A percentile compares a stretch with the other conserved stretches of the same genome.
Evolutionary conservation across 805 yeast species (phyloP).

Genomic region (Torulaspora microellipsoides): DNA sequence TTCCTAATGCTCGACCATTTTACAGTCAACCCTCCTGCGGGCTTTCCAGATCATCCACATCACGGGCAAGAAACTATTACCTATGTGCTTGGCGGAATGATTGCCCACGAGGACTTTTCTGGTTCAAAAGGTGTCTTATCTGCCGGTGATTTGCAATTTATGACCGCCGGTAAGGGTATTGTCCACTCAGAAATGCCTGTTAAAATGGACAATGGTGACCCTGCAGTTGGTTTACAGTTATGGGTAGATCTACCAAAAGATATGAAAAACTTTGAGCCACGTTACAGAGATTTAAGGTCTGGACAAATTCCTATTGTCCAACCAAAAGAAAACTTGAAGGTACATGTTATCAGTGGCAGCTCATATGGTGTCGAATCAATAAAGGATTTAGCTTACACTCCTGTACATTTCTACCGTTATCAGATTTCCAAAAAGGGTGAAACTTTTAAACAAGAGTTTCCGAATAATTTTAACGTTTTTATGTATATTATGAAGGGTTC

Average conservation of each 20-base stretch:
- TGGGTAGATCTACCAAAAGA: conserved; percentile 81
- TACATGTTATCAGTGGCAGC: conserved; percentile 66
- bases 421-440: conserved; percentile 59
- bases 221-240: conserved; percentile 68
- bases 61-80: conserved; percentile 82
- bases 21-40: conserved; percentile 55
- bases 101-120: conserved; percentile 84
- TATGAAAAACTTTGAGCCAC: conserved; percentile 59
- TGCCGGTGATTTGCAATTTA: conserved; percentile 85
- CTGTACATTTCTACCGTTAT: conserved; percentile 68
- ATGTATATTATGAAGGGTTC: conserved; percentile 63
- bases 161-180: conserved; percentile 90
- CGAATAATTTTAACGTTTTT: conserved; percentile 61
- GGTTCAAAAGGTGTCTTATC: conserved; percentile 73
- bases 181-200: conserved; percentile 87
- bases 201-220: conserved; percentile 43
- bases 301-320: conserved; percentile 66
- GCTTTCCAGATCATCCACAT: conserved; percentile 83
- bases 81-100: conserved; percentile 55
- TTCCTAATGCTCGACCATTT: conserved; percentile 81
- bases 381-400: conserved; percentile 75
- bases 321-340: conserved; percentile 60
- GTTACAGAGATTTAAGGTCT: conserved; percentile 71
- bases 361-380: conserved; percentile 71
- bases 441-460: conserved; percentile 53